Conservation (phyloP, 2,329 filamentous ascomycete species). For the Arthrobotrys musiformis region DNA sequence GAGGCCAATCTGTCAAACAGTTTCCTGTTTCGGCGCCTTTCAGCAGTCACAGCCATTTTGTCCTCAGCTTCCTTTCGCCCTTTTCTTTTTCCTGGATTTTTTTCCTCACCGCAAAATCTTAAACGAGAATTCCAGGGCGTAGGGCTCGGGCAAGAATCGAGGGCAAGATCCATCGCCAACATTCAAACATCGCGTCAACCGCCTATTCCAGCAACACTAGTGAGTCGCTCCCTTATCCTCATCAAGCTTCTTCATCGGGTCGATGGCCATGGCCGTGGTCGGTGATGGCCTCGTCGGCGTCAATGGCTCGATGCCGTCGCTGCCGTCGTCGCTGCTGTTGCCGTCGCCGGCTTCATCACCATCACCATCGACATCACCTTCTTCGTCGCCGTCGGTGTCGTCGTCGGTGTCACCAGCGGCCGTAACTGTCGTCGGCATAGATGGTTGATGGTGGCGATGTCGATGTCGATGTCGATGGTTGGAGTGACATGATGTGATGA, state of each 20-base stretch:
- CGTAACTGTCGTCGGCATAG: background rate
- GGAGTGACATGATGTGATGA: background rate
- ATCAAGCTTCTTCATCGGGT: slow-evolving; percentile 19
- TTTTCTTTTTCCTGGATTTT: slow-evolving; percentile 35
- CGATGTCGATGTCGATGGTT: background rate
- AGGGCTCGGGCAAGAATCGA: slow-evolving; percentile 55
- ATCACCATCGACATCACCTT: background rate
- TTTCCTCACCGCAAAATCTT: slow-evolving; percentile 41
- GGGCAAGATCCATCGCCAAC: slow-evolving; percentile 55
- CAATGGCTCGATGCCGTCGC: slow-evolving; percentile 19
- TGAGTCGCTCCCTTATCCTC: slow-evolving; percentile 50
- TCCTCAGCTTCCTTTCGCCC: slow-evolving; percentile 15
- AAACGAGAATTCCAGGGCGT: slow-evolving; percentile 54
- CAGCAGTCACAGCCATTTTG: slow-evolving; percentile 52
- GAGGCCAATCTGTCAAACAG: background rate
- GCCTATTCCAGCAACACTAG: slow-evolving; percentile 50
- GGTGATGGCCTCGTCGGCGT: background rate
- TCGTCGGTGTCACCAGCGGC: too few relatives aligned
- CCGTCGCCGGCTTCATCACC: background rate
- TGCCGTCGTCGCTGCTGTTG: background rate
- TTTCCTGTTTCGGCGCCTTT: slow-evolving; percentile 8
- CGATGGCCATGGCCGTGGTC: background rate
- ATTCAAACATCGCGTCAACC: slow-evolving; percentile 37
- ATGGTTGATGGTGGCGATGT: background rate
- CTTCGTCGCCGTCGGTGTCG: slow-evolving; percentile 1